These are phyloP conservation scores for Rheum nobile DNA, from an alignment of 148 eudicot genomes.

Conservation along the genomic window DNA sequence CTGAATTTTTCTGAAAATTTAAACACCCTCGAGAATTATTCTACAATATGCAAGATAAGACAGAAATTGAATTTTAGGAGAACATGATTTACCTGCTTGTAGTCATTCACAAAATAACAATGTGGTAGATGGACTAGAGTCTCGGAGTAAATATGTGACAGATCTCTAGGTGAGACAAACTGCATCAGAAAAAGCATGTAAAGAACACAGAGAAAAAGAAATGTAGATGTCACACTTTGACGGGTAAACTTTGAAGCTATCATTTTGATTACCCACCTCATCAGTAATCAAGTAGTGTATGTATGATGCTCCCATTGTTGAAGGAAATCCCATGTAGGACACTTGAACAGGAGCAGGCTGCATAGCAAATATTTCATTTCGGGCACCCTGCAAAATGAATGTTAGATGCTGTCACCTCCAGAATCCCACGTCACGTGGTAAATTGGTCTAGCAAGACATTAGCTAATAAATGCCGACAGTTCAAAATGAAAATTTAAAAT, in stretches of 20 bases:
- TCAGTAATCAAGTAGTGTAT: slow-evolving; percentile 89
- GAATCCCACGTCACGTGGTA: not conserved
- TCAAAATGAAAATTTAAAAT: not conserved
- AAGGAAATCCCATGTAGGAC: slow-evolving; percentile 98
- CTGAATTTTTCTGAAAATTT: slow-evolving; percentile 62
- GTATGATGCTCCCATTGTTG: slow-evolving; percentile 89
- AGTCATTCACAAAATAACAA: slow-evolving; percentile 91
- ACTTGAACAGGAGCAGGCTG: slow-evolving; percentile 99
- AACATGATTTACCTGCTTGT: slow-evolving; percentile 62
- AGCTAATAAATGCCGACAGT: not conserved
- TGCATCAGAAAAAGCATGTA: slow-evolving; percentile 19
- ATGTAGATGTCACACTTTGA: not conserved
- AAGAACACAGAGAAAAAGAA: not conserved
- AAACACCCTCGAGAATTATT: not conserved
- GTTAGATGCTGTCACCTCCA: not conserved
- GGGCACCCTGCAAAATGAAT: slow-evolving; percentile 59
- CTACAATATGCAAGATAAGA: not conserved
- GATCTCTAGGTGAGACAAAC: slow-evolving; percentile 80
- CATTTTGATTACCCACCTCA: slow-evolving; percentile 41
- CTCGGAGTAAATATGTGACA: slow-evolving; percentile 78
- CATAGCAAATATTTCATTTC: slow-evolving; percentile 98
- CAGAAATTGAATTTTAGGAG: not conserved
- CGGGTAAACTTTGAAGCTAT: not conserved
- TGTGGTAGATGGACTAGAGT: slow-evolving; percentile 95
- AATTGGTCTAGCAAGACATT: not conserved